Evolutionary conservation across 2,329 filamentous ascomycete genomes (phyloP).

Genomic region (Cadophora gregata): DNA sequence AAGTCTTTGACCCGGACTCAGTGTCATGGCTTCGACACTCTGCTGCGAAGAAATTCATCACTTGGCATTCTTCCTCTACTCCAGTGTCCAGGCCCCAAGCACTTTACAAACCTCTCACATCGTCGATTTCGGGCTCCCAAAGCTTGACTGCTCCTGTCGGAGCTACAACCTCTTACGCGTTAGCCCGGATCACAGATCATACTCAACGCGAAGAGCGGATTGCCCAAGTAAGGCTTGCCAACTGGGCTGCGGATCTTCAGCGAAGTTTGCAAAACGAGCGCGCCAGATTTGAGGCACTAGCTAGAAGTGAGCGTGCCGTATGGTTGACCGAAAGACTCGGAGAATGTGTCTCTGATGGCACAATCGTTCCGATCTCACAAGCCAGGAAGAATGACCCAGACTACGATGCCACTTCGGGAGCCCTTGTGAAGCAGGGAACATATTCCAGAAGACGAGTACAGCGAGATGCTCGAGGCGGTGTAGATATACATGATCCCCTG

Average conservation of each 20-base stretch:
- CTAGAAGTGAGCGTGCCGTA: slow-evolving; percentile 65
- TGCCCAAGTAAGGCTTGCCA: slow-evolving; percentile 74
- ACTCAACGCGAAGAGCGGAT: slow-evolving; percentile 64
- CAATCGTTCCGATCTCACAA: slow-evolving; percentile 58
- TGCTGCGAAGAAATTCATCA: slow-evolving; percentile 80
- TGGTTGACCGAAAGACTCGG: slow-evolving; percentile 73
- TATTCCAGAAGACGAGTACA: slow-evolving; percentile 28
- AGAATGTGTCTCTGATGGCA: slow-evolving; percentile 71
- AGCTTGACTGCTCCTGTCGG: slow-evolving; percentile 40
- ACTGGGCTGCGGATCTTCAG: slow-evolving; percentile 84
- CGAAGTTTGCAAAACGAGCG: slow-evolving; percentile 76
- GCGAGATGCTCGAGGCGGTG: slow-evolving; percentile 20
- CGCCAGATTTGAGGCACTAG: slow-evolving; percentile 68
- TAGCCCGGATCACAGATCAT: slow-evolving; percentile 65
- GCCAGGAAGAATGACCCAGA: slow-evolving; percentile 30
- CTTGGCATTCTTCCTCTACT: slow-evolving; percentile 62
- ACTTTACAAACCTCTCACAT: slow-evolving; percentile 47
- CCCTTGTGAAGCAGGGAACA: slow-evolving; percentile 34
- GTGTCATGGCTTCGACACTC: slow-evolving; percentile 82
- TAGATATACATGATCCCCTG: slow-evolving; percentile 70
- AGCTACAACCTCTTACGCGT: slow-evolving; percentile 56
- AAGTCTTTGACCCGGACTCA: slow-evolving; percentile 78
- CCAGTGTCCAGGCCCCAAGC: slow-evolving; percentile 39
- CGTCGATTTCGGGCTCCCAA: slow-evolving; percentile 33
- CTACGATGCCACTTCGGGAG: slow-evolving; percentile 27